A percentile compares a stretch with the other conserved stretches of the same genome.
phyloP scores from a whole-genome alignment of 768 basidiomycete genomes.

The Tylopilus sp. region DNA sequence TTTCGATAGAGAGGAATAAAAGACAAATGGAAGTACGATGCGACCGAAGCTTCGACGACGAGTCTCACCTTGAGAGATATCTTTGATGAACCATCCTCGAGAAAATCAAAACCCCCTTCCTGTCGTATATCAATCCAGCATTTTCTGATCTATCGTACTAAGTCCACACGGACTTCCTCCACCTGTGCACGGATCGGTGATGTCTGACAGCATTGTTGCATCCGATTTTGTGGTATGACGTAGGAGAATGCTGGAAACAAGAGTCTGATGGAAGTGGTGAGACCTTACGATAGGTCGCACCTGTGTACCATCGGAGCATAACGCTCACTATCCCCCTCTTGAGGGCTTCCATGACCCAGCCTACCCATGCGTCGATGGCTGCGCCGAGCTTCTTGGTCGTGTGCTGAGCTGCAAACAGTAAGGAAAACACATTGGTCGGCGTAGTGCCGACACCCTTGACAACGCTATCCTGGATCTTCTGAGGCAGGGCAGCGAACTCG shows the following conservation, averaged over 20 bases:
- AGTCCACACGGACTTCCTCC: slow-evolving; percentile 55
- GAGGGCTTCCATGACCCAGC: slow-evolving; percentile 67
- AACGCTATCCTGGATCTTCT: slow-evolving; percentile 61
- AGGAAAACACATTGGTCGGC: slow-evolving; percentile 60
- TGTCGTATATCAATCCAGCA: slow-evolving; percentile 75
- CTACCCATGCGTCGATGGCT: slow-evolving; percentile 60
- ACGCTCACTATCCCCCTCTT: slow-evolving; percentile 59
- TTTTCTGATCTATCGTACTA: slow-evolving; percentile 63
- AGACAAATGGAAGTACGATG: background rate
- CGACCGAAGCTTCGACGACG: background rate
- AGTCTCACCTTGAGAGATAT: slow-evolving; percentile 50
- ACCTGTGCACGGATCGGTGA: slow-evolving; percentile 70
- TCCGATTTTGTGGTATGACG: slow-evolving; percentile 57
- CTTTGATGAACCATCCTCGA: slow-evolving; percentile 91
- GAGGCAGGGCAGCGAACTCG: slow-evolving; percentile 72
- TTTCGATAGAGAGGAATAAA: too few species aligned
- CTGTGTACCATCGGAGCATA: slow-evolving; percentile 77
- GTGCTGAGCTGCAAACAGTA: slow-evolving; percentile 64
- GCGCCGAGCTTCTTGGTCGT: slow-evolving; percentile 53
- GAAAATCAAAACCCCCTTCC: slow-evolving; percentile 71
- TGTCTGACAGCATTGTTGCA: slow-evolving; percentile 64
- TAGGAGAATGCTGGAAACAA: slow-evolving; percentile 71
- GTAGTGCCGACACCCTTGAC: slow-evolving; percentile 73
- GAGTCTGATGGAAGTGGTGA: slow-evolving; percentile 46
- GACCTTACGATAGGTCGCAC: too few species aligned